Base-by-base conservation (phyloP, 2,329 filamentous ascomycete species). In the Scedosporium boydii region DNA sequence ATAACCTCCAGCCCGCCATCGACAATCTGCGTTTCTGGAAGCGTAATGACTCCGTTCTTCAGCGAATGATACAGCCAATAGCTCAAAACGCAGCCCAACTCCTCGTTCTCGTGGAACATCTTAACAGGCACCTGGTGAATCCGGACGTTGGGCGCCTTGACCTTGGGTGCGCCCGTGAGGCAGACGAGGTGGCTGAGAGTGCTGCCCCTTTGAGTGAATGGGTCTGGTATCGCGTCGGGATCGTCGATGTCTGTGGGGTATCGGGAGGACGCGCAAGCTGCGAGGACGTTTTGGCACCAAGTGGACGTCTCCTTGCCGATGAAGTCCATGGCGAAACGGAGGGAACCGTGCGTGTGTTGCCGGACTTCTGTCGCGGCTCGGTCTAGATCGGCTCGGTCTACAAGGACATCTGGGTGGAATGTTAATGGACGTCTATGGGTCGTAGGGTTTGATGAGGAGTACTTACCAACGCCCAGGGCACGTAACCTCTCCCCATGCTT, bases 41-140 rank as follows among this genome's bases (percentile, higher is more conserved):
- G 78, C 4, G 77, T 73, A 3, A 92, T 68, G 0, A 78, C 69
- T 0, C 79, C 77, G 0, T 78, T 74, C 7, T 80, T 75, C 6
- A 92, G 71, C n/a, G 92, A 72, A 26, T 78, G 75, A 70, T 91
- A 88, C 27, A 91, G 74, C 89, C 89, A 92, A 1, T 75, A 70
- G 12, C 85, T 84, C 61, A 91, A 70, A 0, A 78, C 78, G 65
- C 86, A 81, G 0, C 89, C 89, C 0, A 91, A 77, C 1, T 78
- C 77, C 0, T 84, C 81, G 0, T 86, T 79, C 63, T 88, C 85
- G 69, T 93, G 89, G 68, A 90, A 92, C 3, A 90, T 69, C 72
- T 92, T 92, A 65, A 93, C 89, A 0, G 89, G 89, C 0, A 92
- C 86, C 0, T 79, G 83, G 68, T 91, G 88, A 63, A 85, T 80